phyloP scores from a whole-genome alignment of 257 asterid genomes.

The Mitragyna speciosa region DNA sequence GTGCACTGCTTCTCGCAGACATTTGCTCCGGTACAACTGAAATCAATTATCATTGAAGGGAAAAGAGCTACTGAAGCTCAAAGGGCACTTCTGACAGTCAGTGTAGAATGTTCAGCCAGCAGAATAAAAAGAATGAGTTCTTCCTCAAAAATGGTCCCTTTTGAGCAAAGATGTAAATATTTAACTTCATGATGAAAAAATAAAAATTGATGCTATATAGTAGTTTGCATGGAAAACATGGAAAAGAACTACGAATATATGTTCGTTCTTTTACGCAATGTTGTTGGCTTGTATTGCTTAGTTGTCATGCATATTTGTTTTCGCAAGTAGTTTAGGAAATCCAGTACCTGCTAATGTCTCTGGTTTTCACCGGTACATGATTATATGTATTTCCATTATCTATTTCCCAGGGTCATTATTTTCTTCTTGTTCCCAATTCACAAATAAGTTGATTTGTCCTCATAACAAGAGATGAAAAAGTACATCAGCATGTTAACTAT shows the following conservation, averaged over 20 bases:
- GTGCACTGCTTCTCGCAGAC: slow-evolving; percentile 62
- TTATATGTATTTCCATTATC: no score
- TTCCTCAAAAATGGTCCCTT: not conserved
- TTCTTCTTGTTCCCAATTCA: no score
- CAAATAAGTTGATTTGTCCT: no score
- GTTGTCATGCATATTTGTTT: not conserved
- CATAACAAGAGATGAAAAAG: no score
- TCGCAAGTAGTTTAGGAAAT: no score
- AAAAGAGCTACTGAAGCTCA: not conserved
- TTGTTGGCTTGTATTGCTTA: not conserved
- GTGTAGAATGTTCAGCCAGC: not conserved
- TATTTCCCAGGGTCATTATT: no score
- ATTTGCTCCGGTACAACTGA: slow-evolving; percentile 17
- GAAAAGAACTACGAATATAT: not conserved
- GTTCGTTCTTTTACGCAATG: not conserved
- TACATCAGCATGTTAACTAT: no score
- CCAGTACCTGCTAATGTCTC: not conserved
- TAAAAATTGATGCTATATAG: not conserved
- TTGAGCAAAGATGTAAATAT: not conserved
- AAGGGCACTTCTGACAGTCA: no score
- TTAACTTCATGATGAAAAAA: not conserved
- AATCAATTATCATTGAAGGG: not conserved
- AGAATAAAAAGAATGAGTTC: not conserved
- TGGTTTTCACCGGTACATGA: no score
- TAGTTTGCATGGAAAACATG: not conserved